phyloP scores from a whole-genome alignment of 1,139 yeast genomes.

The Lodderomyces margitis region DNA sequence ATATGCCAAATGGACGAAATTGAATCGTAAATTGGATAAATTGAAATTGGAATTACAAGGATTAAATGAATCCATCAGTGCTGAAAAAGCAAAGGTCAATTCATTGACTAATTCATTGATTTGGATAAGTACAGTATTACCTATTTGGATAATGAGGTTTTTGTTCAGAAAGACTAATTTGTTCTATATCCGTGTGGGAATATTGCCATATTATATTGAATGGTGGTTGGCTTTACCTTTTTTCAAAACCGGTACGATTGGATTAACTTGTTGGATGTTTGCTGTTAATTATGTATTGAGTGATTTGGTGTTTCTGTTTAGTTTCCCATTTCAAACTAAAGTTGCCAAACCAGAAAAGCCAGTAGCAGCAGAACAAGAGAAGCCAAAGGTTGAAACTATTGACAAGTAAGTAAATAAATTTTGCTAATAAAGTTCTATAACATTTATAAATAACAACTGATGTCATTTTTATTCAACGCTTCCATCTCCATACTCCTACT shows the following conservation, averaged over 20 bases:
- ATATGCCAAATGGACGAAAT: slow-evolving; percentile 94
- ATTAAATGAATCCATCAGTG: slow-evolving; percentile 35
- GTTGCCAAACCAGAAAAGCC: slow-evolving; percentile 24
- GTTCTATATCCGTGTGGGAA: slow-evolving; percentile 58
- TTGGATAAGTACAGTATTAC: slow-evolving; percentile 34
- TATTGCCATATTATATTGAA: slow-evolving; percentile 57
- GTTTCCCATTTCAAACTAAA: slow-evolving; percentile 27
- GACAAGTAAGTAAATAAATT: slow-evolving; percentile 3
- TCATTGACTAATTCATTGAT: slow-evolving; percentile 26
- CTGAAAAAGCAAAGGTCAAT: slow-evolving; percentile 39
- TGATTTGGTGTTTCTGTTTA: slow-evolving; percentile 25
- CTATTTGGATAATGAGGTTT: slow-evolving; percentile 51
- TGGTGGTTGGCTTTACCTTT: slow-evolving; percentile 62
- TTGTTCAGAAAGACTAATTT: slow-evolving; percentile 59
- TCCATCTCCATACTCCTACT: slow-evolving; percentile 15
- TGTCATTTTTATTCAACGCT: slow-evolving; percentile 6
- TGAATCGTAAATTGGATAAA: slow-evolving; percentile 69
- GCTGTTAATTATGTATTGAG: slow-evolving; percentile 33
- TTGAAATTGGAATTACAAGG: slow-evolving; percentile 51
- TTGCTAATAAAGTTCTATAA: background rate
- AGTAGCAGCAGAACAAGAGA: background rate
- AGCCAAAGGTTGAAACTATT: background rate
- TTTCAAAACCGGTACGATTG: slow-evolving; percentile 53
- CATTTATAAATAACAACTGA: background rate
- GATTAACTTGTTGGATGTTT: slow-evolving; percentile 52